Percentiles rank a stretch among this genome's conserved stretches.
These are phyloP conservation scores for Solanum neorickii DNA, from an alignment of 257 asterid species.

Conservation along the genomic window DNA sequence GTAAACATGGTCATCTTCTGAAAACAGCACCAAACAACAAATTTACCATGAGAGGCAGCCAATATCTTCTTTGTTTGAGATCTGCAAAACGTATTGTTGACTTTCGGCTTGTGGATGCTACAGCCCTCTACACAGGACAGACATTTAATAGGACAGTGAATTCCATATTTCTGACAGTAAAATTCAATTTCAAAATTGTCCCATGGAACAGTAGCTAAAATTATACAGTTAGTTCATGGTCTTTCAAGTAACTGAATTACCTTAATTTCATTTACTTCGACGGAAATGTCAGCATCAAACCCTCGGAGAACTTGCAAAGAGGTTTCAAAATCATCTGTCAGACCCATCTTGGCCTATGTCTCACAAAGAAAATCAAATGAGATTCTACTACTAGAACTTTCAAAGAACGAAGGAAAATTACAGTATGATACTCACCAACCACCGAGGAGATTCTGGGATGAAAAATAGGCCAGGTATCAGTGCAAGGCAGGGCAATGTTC, in stretches of 20 bases:
- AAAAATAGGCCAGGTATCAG: constrained; percentile 36
- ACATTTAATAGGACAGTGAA: neutral
- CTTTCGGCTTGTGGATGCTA: constrained; percentile 73
- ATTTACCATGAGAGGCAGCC: constrained; percentile 85
- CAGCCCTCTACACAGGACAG: constrained; percentile 50
- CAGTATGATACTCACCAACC: constrained; percentile 72
- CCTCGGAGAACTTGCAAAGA: constrained; percentile 95
- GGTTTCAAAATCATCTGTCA: constrained; percentile 84
- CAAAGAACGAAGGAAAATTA: neutral
- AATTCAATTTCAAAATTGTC: neutral
- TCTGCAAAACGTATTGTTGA: constrained; percentile 70
- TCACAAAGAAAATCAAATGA: constrained; percentile 10
- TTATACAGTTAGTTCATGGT: neutral
- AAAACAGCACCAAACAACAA: neutral
- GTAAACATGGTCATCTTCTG: neutral
- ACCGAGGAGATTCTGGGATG: constrained; percentile 67
- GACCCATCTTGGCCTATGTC: constrained; percentile 88
- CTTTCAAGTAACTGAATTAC: constrained; percentile 6
- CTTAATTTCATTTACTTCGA: constrained; percentile 82
- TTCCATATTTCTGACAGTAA: neutral
- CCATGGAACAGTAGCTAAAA: neutral
- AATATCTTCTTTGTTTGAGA: constrained; percentile 73
- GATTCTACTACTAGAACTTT: neutral
- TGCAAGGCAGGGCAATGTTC: constrained; percentile 10
- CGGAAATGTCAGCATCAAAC: constrained; percentile 75